A percentile compares a stretch with the other conserved stretches of the same genome.
phyloP scores from a whole-genome alignment of 2,329 filamentous ascomycete genomes.

The Harringtonia lauricola region DNA sequence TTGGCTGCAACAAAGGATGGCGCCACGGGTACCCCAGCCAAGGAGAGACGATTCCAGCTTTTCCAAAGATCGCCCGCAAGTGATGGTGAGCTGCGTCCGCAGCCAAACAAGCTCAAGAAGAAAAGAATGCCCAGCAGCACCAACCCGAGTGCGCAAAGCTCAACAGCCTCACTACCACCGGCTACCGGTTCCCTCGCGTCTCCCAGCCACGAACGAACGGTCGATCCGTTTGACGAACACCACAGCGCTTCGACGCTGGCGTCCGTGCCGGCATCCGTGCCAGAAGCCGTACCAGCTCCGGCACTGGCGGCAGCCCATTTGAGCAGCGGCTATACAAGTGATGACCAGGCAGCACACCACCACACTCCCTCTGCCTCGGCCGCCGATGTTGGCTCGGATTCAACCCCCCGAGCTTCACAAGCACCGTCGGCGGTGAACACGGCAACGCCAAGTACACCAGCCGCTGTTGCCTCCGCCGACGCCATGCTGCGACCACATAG shows the following conservation, averaged over 20 bases:
- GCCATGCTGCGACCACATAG: conserved; percentile 46
- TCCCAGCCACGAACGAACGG: conserved; percentile 28
- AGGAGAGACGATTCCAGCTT: conserved; percentile 58
- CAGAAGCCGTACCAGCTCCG: neutral
- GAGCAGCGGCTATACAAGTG: too few relatives aligned
- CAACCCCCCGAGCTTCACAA: conserved; percentile 36
- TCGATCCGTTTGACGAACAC: conserved; percentile 7
- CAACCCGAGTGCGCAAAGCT: conserved; percentile 85
- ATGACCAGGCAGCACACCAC: neutral
- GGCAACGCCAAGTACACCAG: conserved; percentile 17
- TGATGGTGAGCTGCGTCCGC: conserved; percentile 49
- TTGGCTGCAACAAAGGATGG: neutral
- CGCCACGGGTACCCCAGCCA: conserved; percentile 38
- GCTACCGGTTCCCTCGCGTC: conserved; percentile 31
- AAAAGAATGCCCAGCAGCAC: conserved; percentile 65
- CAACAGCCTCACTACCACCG: conserved; percentile 58
- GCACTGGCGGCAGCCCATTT: neutral
- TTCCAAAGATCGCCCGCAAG: conserved; percentile 58
- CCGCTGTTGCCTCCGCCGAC: conserved; percentile 31
- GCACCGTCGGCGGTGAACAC: conserved; percentile 20
- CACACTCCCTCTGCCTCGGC: neutral
- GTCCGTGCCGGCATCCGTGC: too few relatives aligned
- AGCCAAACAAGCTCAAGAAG: conserved; percentile 87
- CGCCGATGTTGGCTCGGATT: conserved; percentile 28
- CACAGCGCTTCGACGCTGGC: too few relatives aligned